Conservation (phyloP, 306 rosid genomes). For the Hippophae rhamnoides region DNA sequence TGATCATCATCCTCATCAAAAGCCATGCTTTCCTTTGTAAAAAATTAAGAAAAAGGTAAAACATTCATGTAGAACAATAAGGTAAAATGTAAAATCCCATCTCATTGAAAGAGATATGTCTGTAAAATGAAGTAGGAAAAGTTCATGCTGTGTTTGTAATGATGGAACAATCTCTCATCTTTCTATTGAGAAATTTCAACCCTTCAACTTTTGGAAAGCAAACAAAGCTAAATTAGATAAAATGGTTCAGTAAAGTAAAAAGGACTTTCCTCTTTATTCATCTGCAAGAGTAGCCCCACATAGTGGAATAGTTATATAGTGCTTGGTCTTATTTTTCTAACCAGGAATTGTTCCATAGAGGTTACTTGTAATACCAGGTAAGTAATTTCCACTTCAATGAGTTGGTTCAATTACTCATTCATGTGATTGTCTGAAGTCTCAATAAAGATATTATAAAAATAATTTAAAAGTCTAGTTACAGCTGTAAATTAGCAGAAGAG, state of each 20-base stretch:
- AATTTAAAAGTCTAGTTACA: no score
- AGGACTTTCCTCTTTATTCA: conserved; percentile 13
- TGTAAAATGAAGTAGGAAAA: conserved; percentile 44
- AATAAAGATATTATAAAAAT: background rate
- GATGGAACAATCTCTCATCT: conserved; percentile 43
- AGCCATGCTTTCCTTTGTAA: background rate
- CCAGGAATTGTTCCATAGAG: conserved; percentile 18
- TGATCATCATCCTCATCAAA: conserved; percentile 17
- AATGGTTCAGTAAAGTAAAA: conserved; percentile 20
- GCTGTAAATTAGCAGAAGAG: no score
- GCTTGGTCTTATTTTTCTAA: conserved; percentile 9
- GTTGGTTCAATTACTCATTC: conserved; percentile 5
- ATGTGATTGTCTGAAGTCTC: background rate
- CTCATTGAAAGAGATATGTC: conserved; percentile 2
- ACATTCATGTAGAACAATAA: background rate
- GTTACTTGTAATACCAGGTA: conserved; percentile 23
- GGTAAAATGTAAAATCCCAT: conserved; percentile 37
- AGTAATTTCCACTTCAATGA: background rate
- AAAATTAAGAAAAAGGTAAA: conserved; percentile 1
- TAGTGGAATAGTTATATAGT: conserved; percentile 4
- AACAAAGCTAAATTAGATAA: background rate
- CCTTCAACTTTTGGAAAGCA: conserved; percentile 11
- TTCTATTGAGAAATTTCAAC: background rate
- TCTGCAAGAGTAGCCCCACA: conserved; percentile 17
- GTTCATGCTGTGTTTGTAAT: conserved; percentile 8